Percentiles rank a stretch among this genome's conserved stretches.
phyloP scores from a whole-genome alignment of 345 rosid genomes.

The Arabidopsis thaliana region TAIR10.1 NC_003075.7:15915501-15916000 shows the following conservation, averaged over 20 bases:
- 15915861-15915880: conserved; percentile 94
- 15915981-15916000: conserved; percentile 1
- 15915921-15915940: conserved; percentile 76
- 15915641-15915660: conserved; percentile 93
- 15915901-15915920: conserved; percentile 87
- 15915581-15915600: conserved; percentile 95
- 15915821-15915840: conserved; percentile 74
- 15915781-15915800: conserved; percentile 87
- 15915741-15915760: conserved; percentile 48
- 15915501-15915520: neutral
- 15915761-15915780: conserved; percentile 76
- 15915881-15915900: conserved; percentile 89
- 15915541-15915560: neutral
- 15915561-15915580: conserved; percentile 8
- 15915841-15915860: conserved; percentile 82
- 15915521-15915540: neutral
- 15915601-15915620: conserved; percentile 99
- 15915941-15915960: conserved; percentile 2
- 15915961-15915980: neutral
- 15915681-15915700: conserved; percentile 74
- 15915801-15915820: conserved; percentile 72
- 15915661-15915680: conserved; percentile 88
- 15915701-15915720: conserved; percentile 72
- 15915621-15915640: conserved; percentile 83
- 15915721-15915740: conserved; percentile 58